Percentiles rank a stretch among this genome's conserved stretches.
These are phyloP conservation scores for Acmispon strigosus DNA, from an alignment of 306 rosid species.

Conservation along the genomic window DNA sequence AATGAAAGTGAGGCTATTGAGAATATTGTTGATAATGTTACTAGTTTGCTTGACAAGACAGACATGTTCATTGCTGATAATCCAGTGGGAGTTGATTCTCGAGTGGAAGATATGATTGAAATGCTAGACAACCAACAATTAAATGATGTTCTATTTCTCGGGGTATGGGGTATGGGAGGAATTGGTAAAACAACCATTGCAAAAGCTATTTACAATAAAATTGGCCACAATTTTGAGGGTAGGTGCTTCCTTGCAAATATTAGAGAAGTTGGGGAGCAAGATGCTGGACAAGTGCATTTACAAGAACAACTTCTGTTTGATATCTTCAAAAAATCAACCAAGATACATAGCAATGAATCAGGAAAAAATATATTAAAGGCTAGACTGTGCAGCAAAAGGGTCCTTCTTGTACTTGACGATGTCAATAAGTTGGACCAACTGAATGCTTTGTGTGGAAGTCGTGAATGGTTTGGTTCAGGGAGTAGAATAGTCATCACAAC, in stretches of 20 bases:
- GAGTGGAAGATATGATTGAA: background rate
- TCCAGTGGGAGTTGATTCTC: background rate
- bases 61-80: background rate
- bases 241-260: background rate
- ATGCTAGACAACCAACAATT: background rate
- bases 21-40: background rate
- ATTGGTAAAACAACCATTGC: conserved; percentile 1
- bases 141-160: background rate
- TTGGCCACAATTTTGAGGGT: background rate
- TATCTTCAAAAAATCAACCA: background rate
- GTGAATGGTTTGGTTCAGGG: background rate
- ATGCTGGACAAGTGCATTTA: background rate
- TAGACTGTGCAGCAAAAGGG: background rate
- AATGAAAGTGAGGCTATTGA: background rate
- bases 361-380: background rate
- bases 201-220: background rate
- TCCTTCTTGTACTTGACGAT: conserved; percentile 7
- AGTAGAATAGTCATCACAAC: conserved; percentile 5
- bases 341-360: background rate
- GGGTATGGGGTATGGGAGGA: conserved; percentile 20
- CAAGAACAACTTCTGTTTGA: background rate
- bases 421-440: background rate
- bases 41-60: background rate
- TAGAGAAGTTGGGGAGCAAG: conserved; percentile 5
- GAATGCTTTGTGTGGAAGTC: conserved; percentile 1